phyloP scores from a whole-genome alignment of 129 eudicot genomes.

The Tagetes erecta region DNA sequence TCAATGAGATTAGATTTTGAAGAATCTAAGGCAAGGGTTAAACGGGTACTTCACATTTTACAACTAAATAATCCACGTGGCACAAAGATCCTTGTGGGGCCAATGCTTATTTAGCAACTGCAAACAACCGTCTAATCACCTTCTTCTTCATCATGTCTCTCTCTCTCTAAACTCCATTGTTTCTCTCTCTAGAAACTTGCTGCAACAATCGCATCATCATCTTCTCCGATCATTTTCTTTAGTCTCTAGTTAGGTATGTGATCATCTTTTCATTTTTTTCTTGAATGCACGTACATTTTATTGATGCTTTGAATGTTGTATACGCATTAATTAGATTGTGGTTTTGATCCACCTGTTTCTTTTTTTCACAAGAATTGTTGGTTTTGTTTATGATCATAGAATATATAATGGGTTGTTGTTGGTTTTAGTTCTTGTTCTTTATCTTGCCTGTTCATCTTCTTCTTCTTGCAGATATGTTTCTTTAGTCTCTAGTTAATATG shows the following conservation, averaged over 20 bases:
- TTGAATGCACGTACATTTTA: too few species aligned
- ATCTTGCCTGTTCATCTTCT: not conserved
- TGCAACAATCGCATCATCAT: not conserved
- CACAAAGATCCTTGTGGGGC: not conserved
- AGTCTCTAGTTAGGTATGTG: not conserved
- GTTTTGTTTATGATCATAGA: not conserved
- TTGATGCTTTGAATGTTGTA: not conserved
- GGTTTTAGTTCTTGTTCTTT: not conserved
- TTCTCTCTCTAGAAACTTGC: constrained; percentile 1
- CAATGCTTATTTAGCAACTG: not conserved
- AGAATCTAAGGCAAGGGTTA: constrained; percentile 9
- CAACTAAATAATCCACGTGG: not conserved
- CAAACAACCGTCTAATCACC: not conserved
- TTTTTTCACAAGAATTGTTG: not conserved
- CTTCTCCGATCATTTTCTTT: not conserved
- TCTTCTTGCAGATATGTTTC: not conserved
- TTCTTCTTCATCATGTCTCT: not conserved
- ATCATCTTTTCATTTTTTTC: not conserved
- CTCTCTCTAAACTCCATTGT: not conserved
- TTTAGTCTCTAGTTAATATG: not conserved
- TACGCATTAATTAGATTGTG: not conserved
- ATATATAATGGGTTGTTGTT: not conserved
- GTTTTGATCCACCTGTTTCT: not conserved
- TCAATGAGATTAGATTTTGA: not conserved
- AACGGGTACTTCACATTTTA: not conserved